A percentile compares a stretch with the other conserved stretches of the same genome.
Conservation (phyloP, 1,139 yeast genomes). For the Candida sp. region DNA sequence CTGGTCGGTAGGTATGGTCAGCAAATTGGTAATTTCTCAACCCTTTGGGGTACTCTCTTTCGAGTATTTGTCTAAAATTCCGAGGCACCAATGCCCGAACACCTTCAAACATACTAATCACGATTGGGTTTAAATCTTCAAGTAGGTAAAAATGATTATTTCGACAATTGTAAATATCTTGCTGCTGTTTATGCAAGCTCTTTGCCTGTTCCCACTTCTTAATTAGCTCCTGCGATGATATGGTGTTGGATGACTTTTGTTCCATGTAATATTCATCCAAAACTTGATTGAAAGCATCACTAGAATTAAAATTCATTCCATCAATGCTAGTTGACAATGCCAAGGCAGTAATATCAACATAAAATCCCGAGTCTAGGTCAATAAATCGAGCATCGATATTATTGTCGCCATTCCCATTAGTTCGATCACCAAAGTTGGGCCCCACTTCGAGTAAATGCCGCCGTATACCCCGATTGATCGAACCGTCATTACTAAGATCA, state of each 20-base stretch:
- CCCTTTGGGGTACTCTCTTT: slow-evolving; percentile 36
- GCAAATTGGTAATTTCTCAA: slow-evolving; percentile 14
- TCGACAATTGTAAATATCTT: slow-evolving; percentile 45
- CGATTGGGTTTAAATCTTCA: slow-evolving; percentile 43
- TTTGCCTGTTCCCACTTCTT: slow-evolving; percentile 14
- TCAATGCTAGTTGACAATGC: slow-evolving; percentile 25
- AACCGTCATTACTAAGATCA: slow-evolving; percentile 26
- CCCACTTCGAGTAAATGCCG: slow-evolving; percentile 51
- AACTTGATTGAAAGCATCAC: slow-evolving; percentile 25
- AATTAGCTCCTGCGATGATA: slow-evolving; percentile 14
- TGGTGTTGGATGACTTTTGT: slow-evolving; percentile 16
- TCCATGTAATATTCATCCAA: slow-evolving; percentile 34
- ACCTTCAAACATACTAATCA: slow-evolving; percentile 51
- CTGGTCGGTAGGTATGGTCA: slow-evolving; percentile 26
- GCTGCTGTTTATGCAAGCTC: slow-evolving; percentile 12
- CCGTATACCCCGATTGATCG: slow-evolving; percentile 36
- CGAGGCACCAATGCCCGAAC: slow-evolving; percentile 46
- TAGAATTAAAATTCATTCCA: slow-evolving; percentile 8
- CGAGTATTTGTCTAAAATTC: slow-evolving; percentile 27
- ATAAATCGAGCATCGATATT: slow-evolving; percentile 61
- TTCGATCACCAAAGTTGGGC: slow-evolving; percentile 34
- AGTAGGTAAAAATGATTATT: slow-evolving; percentile 48
- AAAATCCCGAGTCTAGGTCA: slow-evolving; percentile 51
- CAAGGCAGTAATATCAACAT: slow-evolving; percentile 57
- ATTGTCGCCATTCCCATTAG: slow-evolving; percentile 39